Percentiles rank a stretch among this genome's conserved stretches.
phyloP scores from a whole-genome alignment of 2,329 filamentous ascomycete species.

The Trichoderma sp. region DNA sequence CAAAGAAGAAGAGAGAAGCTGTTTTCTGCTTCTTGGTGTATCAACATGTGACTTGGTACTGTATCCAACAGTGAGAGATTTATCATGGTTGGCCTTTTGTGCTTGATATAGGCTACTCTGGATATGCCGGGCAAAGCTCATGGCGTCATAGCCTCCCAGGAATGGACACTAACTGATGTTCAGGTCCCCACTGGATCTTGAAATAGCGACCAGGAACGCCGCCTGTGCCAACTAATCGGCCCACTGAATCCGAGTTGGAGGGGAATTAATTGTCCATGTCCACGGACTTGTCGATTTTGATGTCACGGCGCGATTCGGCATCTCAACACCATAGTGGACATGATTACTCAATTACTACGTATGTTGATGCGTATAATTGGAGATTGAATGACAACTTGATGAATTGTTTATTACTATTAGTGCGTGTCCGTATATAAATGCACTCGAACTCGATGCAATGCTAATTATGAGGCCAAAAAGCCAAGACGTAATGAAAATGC shows the following conservation, averaged over 20 bases:
- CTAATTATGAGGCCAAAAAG: background rate
- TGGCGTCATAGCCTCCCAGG: constrained; percentile 9
- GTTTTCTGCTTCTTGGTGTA: background rate
- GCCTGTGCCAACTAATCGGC: background rate
- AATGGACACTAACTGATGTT: background rate
- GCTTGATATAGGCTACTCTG: constrained; percentile 12
- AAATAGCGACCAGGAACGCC: constrained; percentile 7
- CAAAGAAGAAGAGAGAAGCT: background rate
- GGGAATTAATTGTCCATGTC: background rate
- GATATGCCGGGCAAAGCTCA: constrained; percentile 7
- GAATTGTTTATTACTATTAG: background rate
- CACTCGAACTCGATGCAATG: background rate
- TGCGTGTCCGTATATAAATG: background rate
- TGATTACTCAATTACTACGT: background rate
- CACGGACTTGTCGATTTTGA: background rate
- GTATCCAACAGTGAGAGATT: constrained; percentile 1
- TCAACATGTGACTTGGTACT: background rate
- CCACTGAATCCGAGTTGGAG: background rate
- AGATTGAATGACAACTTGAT: background rate
- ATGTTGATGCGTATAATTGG: background rate
- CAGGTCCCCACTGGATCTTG: background rate
- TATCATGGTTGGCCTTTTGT: background rate
- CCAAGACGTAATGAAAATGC: background rate
- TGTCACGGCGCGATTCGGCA: background rate
- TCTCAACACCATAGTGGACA: background rate